Evolutionary conservation across 345 rosid genomes (phyloP).

Genomic region (Syzygium aqueum): DNA sequence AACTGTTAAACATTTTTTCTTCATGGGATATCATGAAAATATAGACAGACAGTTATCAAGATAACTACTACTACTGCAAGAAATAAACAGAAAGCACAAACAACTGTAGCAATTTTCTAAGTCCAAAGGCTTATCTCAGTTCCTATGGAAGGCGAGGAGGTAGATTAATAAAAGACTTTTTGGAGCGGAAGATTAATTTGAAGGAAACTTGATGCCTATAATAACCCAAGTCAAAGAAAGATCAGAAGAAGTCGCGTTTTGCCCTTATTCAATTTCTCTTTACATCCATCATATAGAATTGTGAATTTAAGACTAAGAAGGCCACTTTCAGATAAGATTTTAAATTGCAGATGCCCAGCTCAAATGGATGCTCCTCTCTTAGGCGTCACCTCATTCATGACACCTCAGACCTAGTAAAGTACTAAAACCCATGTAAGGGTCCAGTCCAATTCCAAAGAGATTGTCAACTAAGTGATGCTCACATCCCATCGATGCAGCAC

Average conservation of each 20-base stretch:
- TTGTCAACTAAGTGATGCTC: neutral
- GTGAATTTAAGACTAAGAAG: neutral
- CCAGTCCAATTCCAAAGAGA: neutral
- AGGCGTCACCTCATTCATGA: neutral
- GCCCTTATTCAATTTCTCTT: neutral
- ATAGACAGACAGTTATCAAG: neutral
- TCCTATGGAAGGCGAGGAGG: neutral
- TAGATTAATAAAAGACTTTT: neutral
- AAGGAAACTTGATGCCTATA: neutral
- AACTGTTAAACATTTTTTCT: neutral
- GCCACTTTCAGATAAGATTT: neutral
- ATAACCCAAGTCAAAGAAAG: neutral
- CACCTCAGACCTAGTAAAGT: neutral
- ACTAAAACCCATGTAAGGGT: neutral
- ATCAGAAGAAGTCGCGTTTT: neutral
- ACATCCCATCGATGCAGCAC: neutral
- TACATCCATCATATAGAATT: neutral
- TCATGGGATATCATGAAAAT: neutral
- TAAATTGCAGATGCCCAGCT: neutral
- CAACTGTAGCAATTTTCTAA: neutral
- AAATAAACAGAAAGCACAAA: neutral
- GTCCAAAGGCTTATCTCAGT: neutral
- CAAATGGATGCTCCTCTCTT: neutral
- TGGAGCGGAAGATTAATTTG: neutral
- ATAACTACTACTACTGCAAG: neutral